Base-by-base conservation (phyloP, 129 eudicot species). In the Flaveria linearis region DNA sequence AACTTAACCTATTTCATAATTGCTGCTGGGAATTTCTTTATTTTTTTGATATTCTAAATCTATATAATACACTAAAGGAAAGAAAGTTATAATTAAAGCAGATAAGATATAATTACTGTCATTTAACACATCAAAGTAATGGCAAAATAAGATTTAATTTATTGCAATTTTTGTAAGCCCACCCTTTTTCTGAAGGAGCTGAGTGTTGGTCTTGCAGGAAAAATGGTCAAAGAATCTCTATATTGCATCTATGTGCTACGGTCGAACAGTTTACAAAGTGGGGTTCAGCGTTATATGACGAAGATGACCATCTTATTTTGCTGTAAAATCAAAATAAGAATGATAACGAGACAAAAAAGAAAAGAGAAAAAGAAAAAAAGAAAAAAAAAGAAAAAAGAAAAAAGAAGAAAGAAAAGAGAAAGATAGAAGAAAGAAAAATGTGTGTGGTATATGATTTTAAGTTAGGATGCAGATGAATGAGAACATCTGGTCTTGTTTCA, bases 221-320 rank as follows among this genome's bases (percentile, higher is more conserved):
- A 86, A 86, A 43, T 86, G 90, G 90, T 78, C 90, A 26, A 86
- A 86, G 50, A 86, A 86, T 62, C 87, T 86, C 23, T 86, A 86
- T 70, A 86, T 86, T 16, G 87, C 90, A 43, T 86, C 87, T n/a
- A 86, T 86, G 52, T 86, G 90, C 70, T 86, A 80, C 43, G 90
- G 90, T 57, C 86, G 90, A 56, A 78, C 82, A 12, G 82, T 78
- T 73, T 73, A 30, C 26, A 64, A 25, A n/a, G 14, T 12, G 76
- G 67, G 46, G 23, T 26, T 55, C 41, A 5, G 41, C 7, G 41
- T 36, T 36, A 36, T 0, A 36, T 14, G 4, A 51, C 50, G 33
- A 71, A 70, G 70, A 78, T 71, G 2, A 2, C 69, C 72, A n/a
- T 56, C 69, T 61, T 71, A 33, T 71, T 71, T 60, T 71, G 56